Percentiles rank a stretch among this genome's conserved stretches.
Conservation (phyloP, 768 basidiomycete species). For the Terana coerulea region DNA sequence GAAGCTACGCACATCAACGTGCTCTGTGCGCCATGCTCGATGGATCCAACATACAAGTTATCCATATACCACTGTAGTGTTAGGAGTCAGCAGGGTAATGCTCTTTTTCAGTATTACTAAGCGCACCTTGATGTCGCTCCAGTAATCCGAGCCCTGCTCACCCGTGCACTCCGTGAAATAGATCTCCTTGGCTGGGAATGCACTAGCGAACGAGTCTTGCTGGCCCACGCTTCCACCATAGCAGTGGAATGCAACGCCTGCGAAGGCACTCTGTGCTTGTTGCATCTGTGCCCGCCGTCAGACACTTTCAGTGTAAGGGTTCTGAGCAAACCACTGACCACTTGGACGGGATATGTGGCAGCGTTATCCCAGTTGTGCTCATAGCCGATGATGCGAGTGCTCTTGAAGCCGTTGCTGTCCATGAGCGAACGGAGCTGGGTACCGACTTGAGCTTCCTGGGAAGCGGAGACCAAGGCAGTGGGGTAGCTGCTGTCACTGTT, state of each 20-base stretch:
- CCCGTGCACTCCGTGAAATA: slow-evolving; percentile 64
- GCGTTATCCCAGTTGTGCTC: slow-evolving; percentile 78
- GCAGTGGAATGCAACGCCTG: slow-evolving; percentile 72
- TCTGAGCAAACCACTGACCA: slow-evolving; percentile 29
- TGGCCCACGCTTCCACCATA: slow-evolving; percentile 52
- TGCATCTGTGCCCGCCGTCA: slow-evolving; percentile 42
- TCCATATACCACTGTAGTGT: slow-evolving; percentile 64
- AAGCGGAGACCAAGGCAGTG: slow-evolving; percentile 50
- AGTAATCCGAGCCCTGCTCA: slow-evolving; percentile 67
- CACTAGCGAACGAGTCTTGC: slow-evolving; percentile 53
- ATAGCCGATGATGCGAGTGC: slow-evolving; percentile 60
- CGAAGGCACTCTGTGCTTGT: slow-evolving; percentile 49
- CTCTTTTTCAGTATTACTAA: no score
- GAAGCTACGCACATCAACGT: slow-evolving; percentile 35
- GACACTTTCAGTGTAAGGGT: neutral
- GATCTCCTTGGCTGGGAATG: slow-evolving; percentile 57
- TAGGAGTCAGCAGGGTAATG: slow-evolving; percentile 1
- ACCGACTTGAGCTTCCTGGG: slow-evolving; percentile 57
- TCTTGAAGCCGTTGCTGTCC: slow-evolving; percentile 56
- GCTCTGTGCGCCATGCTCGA: slow-evolving; percentile 34
- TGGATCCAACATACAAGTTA: slow-evolving; percentile 50
- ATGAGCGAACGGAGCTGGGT: slow-evolving; percentile 52
- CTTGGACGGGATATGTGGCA: slow-evolving; percentile 54
- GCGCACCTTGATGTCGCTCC: slow-evolving; percentile 70
- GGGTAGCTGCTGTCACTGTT: slow-evolving; percentile 67